Evolutionary conservation across 75 land plant species (phyloP).

Genomic region (Selaginella tamariscina): DNA sequence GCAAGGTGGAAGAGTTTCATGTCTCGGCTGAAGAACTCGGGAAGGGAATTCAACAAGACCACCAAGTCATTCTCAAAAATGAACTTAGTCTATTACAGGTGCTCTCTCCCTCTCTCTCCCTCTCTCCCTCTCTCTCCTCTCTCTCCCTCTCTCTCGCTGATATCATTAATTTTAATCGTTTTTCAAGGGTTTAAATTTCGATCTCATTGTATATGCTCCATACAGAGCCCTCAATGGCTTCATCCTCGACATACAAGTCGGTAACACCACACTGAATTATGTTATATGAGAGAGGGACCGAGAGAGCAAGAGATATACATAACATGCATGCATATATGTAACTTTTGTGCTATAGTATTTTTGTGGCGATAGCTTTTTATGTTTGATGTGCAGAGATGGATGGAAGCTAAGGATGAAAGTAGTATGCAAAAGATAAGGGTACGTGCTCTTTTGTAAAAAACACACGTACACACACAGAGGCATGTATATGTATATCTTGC

Average conservation of each 20-base stretch:
- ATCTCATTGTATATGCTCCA: constrained; percentile 92
- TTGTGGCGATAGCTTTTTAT: no score
- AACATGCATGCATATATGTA: no score
- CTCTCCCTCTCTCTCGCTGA: no score
- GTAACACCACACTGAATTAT: no score
- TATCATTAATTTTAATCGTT: constrained; percentile 10
- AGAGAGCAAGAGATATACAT: no score
- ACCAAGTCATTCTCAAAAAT: constrained; percentile 74
- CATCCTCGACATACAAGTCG: constrained; percentile 70
- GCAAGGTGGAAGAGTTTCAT: constrained; percentile 95
- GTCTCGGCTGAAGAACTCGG: constrained; percentile 98
- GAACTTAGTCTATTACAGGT: constrained; percentile 86
- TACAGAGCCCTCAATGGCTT: constrained; percentile 87
- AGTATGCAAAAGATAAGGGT: not conserved
- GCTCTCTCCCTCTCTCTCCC: not conserved
- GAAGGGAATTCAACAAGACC: constrained; percentile 96
- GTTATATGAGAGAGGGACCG: no score
- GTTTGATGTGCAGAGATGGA: not conserved
- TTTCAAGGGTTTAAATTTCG: constrained; percentile 81
- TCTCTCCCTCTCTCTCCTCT: no score
- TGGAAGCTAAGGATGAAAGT: not conserved
- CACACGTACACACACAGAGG: no score
- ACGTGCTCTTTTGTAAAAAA: no score
- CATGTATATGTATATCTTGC: no score
- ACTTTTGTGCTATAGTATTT: no score